Conservation (phyloP, 306 rosid genomes). For the Pachyrhizus erosus region DNA sequence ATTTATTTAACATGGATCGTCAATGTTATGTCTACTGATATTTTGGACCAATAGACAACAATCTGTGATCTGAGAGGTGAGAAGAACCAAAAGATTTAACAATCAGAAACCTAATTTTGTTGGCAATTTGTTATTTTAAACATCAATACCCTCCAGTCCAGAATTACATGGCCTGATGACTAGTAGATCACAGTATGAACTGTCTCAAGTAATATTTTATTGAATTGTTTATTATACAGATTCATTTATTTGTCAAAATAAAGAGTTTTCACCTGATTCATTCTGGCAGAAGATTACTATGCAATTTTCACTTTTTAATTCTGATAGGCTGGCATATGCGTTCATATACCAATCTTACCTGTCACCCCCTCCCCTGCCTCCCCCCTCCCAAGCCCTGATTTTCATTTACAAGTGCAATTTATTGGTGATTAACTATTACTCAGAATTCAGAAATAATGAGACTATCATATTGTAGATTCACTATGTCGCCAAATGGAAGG, state of each 20-base stretch:
- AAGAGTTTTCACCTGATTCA: neutral
- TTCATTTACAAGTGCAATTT: conserved; percentile 19
- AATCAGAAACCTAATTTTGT: neutral
- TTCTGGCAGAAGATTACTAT: neutral
- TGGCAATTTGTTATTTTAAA: neutral
- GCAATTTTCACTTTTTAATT: neutral
- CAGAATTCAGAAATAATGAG: conserved; percentile 32
- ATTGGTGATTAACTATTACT: conserved; percentile 3
- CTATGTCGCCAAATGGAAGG: conserved; percentile 94
- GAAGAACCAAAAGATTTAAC: neutral
- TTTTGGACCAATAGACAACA: conserved; percentile 10
- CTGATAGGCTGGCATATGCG: neutral
- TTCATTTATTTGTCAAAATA: neutral
- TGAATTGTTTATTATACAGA: too few species aligned
- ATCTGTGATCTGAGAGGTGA: neutral
- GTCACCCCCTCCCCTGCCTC: neutral
- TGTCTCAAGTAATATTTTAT: too few species aligned
- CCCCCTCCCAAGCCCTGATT: neutral
- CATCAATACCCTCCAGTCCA: neutral
- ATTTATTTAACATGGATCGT: neutral
- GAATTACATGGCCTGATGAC: neutral
- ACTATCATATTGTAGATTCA: conserved; percentile 73
- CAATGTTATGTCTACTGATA: neutral
- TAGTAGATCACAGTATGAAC: too few species aligned
- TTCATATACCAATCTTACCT: neutral